A percentile compares a stretch with the other conserved stretches of the same genome.
phyloP scores from a whole-genome alignment of 1,284 basidiomycete species.

The Microbotryum scabiosae region DNA sequence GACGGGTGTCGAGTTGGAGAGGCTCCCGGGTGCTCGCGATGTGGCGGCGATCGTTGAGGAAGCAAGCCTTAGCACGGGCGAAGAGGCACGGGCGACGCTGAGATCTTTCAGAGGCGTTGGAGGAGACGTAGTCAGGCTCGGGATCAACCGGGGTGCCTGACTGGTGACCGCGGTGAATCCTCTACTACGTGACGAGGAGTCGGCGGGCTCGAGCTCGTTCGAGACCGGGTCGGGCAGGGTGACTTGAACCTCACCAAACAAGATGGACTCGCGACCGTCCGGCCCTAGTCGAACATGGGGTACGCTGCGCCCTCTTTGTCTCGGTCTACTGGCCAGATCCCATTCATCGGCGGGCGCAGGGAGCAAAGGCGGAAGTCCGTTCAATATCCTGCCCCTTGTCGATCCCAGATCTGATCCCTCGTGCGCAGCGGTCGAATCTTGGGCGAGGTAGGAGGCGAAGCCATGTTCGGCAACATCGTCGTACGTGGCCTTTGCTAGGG shows the following conservation, averaged over 20 bases:
- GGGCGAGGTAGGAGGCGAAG: too few relatives aligned
- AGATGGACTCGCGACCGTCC: slow-evolving; percentile 26
- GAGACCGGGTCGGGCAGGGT: slow-evolving; percentile 14
- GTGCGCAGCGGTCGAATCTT: neutral
- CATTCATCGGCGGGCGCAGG: slow-evolving; percentile 2
- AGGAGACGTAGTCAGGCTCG: slow-evolving; percentile 17
- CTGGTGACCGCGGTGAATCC: neutral
- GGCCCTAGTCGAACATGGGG: slow-evolving; percentile 26
- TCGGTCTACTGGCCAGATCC: neutral
- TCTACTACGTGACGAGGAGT: too few relatives aligned
- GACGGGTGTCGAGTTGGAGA: too few relatives aligned
- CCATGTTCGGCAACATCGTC: too few relatives aligned
- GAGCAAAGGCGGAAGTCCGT: too few relatives aligned
- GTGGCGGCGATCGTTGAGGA: too few relatives aligned
- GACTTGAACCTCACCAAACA: slow-evolving; percentile 29
- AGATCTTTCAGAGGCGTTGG: slow-evolving; percentile 16
- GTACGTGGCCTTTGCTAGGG: too few relatives aligned
- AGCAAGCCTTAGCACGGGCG: too few relatives aligned
- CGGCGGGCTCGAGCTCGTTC: neutral
- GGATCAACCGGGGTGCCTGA: slow-evolving; percentile 2
- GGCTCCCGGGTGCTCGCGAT: too few relatives aligned
- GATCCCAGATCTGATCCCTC: neutral
- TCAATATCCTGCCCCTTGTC: too few relatives aligned
- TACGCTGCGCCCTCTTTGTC: slow-evolving; percentile 22
- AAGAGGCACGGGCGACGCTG: too few relatives aligned